Evolutionary conservation across 495 filamentous ascomycete species (phyloP).

Genomic region (Lasiosphaeria miniovina): DNA sequence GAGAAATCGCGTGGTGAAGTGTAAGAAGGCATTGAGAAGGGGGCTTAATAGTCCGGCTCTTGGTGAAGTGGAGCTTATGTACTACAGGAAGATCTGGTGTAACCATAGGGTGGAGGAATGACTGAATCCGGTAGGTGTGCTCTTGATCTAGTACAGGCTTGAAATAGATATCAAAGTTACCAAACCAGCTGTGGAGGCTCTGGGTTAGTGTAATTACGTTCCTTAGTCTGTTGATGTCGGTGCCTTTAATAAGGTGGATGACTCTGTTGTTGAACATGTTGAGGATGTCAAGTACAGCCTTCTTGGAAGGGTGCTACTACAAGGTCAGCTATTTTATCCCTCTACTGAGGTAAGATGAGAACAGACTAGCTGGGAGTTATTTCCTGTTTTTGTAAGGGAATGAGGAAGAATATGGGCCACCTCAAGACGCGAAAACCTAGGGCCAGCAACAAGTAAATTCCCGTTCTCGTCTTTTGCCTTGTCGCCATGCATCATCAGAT

Average conservation of each 20-base stretch:
- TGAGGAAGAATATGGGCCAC: slow-evolving; percentile 20
- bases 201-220: slow-evolving; percentile 16
- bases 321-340: not conserved
- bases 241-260: slow-evolving; percentile 14
- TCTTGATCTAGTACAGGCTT: slow-evolving; percentile 5
- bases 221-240: slow-evolving; percentile 12
- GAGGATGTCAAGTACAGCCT: slow-evolving; percentile 16
- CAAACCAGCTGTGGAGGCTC: slow-evolving; percentile 9
- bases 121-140: slow-evolving; percentile 25
- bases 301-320: slow-evolving; percentile 3
- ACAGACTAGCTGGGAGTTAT: slow-evolving; percentile 8
- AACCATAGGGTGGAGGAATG: slow-evolving; percentile 3
- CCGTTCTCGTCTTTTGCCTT: slow-evolving; percentile 17
- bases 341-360: not conserved
- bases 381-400: slow-evolving; percentile 9
- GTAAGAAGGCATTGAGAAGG: slow-evolving; percentile 26
- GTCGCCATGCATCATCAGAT: not conserved
- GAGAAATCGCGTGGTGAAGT: slow-evolving; percentile 27
- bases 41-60: slow-evolving; percentile 17
- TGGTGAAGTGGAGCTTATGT: not conserved
- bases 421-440: slow-evolving; percentile 4
- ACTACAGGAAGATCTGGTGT: not conserved
- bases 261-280: slow-evolving; percentile 17
- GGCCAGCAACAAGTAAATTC: slow-evolving; percentile 1
- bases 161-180: slow-evolving; percentile 16